Evolutionary conservation across 1,139 yeast species (phyloP), one percentile per base, ranked within the genome.

Genomic region (Kodamaea plutei): DNA sequence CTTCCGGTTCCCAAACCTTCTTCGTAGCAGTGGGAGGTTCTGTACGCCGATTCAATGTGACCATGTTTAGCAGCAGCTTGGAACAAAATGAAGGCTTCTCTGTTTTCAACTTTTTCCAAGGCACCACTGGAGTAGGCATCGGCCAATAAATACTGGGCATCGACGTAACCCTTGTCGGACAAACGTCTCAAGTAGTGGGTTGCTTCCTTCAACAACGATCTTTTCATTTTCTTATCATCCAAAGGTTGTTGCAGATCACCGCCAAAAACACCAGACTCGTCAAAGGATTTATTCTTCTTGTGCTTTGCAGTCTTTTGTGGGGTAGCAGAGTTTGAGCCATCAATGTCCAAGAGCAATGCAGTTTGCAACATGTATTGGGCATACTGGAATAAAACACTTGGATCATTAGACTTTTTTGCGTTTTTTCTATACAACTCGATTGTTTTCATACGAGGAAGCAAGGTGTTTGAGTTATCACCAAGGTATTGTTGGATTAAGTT

Each of bases 41-140:
- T 74, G 56, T 84, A 91, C 0, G 96, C 89, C 33, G 93, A 78
- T 54, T 91, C 97, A 8, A 83, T 71, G 51, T 91, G 97, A 14
- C 91, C 94, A 44, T 84, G 91, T 54, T 89, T 91, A 5, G 96
- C 96, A 6, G 97, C 96, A 20, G 85, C 66, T 52, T 82, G 89
- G 54, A 91, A 91, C 33, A 84, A 69, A 2, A 60, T 47, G 45
- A 85, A 82, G 3, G 96, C 84, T 42, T 84, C 91, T 41, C 73
- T 74, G 45, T 81, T 69, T 34, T 88, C 95, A n/a, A 83, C 69
- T 50, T 81, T 84, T 0, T 93, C 95, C 36, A 88, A 69, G 0
- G 88, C 88, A 2, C 95, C 95, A 4, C 91, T 80, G 15, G 91
- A 76, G 52, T 79, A 80, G 0, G 93, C 91, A 55, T 91, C 97